phyloP scores from a whole-genome alignment of 495 filamentous ascomycete genomes.

The Evansstolkia leycettana region DNA sequence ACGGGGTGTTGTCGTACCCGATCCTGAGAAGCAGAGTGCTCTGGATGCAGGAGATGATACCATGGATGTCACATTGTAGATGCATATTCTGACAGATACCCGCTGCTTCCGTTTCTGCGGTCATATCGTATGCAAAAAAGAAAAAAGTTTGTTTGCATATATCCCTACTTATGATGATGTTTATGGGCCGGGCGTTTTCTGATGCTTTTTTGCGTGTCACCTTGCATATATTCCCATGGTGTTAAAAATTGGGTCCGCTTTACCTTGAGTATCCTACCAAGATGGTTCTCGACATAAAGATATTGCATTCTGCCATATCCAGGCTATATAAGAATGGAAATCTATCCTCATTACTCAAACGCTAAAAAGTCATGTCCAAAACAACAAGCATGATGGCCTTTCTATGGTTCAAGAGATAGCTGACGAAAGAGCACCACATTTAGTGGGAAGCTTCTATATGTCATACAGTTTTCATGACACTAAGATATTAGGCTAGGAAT shows the following conservation, averaged over 20 bases:
- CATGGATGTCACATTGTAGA: slow-evolving; percentile 51
- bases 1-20: slow-evolving; percentile 60
- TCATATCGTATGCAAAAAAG: background rate
- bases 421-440: too few species aligned
- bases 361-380: too few species aligned
- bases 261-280: too few species aligned
- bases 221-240: slow-evolving; percentile 22
- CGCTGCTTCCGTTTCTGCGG: slow-evolving; percentile 7
- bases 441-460: too few species aligned
- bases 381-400: too few species aligned
- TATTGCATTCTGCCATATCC: too few species aligned
- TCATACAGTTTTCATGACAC: too few species aligned
- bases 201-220: background rate
- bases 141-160: slow-evolving; percentile 3
- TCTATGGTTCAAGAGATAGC: too few species aligned
- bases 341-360: too few species aligned
- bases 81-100: slow-evolving; percentile 33
- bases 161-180: background rate
- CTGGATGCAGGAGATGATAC: slow-evolving; percentile 75
- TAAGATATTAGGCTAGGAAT: too few species aligned
- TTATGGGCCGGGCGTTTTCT: background rate
- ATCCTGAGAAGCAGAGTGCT: slow-evolving; percentile 38
- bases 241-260: slow-evolving; percentile 6
- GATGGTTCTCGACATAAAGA: too few species aligned
- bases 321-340: too few species aligned